Percentiles rank a stretch among this genome's conserved stretches.
Conservation (phyloP, 2,329 filamentous ascomycete species). For the Colletotrichum incanum region DNA sequence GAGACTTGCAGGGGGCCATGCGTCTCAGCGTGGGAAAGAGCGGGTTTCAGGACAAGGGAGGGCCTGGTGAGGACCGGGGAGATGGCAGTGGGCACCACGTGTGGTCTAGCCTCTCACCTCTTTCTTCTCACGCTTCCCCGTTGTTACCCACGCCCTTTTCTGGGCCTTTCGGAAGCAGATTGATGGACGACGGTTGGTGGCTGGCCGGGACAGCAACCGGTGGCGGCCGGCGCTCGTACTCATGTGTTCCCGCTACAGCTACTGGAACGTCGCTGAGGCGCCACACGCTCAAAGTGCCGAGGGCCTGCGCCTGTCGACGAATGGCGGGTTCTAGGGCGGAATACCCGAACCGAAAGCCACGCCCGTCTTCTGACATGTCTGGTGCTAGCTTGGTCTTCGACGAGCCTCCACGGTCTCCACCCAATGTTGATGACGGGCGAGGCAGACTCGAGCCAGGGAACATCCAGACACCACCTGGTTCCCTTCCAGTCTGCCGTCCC, state of each 20-base stretch:
- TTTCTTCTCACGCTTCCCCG: neutral
- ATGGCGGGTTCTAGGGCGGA: neutral
- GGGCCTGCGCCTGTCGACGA: constrained; percentile 5
- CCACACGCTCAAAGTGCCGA: constrained; percentile 4
- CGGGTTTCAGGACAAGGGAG: constrained; percentile 44
- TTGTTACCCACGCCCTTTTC: neutral
- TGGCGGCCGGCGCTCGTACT: constrained; percentile 10
- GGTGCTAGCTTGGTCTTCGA: neutral
- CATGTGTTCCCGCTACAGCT: constrained; percentile 12
- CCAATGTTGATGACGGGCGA: neutral
- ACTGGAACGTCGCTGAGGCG: constrained; percentile 33
- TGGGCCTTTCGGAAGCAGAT: neutral
- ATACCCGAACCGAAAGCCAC: neutral
- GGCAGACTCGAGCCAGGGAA: neutral
- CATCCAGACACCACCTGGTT: neutral
- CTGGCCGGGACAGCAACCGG: neutral
- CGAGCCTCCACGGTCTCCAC: neutral
- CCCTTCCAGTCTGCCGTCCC: neutral
- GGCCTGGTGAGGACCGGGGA: constrained; percentile 19
- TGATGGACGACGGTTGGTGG: neutral
- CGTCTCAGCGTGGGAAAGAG: constrained; percentile 44
- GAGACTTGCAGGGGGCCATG: constrained; percentile 37
- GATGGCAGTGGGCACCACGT: neutral
- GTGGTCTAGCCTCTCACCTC: constrained; percentile 16
- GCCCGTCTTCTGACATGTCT: constrained; percentile 2